Base-by-base conservation (phyloP, 1,139 yeast genomes). In the Waltiozyma sp. region DNA sequence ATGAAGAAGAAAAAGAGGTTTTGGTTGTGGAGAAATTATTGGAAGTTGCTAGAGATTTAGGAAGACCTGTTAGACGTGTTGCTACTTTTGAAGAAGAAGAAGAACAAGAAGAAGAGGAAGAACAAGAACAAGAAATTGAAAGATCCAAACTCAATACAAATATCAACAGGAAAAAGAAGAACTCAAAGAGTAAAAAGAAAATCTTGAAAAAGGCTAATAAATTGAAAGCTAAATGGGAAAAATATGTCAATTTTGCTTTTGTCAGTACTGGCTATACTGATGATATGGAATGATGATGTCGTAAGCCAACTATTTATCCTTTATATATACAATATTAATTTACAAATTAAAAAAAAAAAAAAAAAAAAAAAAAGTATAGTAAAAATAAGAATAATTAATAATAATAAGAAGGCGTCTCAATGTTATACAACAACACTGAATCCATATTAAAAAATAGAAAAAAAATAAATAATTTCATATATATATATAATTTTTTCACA, bases 1-100 rank as follows among this genome's bases (percentile, higher is more conserved):
- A 5, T 7, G 13, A 10, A 28, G n/a, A 16, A 10, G 8, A 33
- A 18, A 16, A 18, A 76, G 56, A 70, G n/a, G 61, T 69, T 15
- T 64, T 84, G 41, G 61, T 81, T 13, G 87, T 79, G 3, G 62
- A 65, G 16, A 78, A 76, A 51, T 83, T 84, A 78, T 54, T 83
- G 28, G 61, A 68, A 28, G 59, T 75, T 37, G 87, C 81, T 2
- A 66, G 79, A 44, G 63, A 63, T 38, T 61, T 82, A 45, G 80
- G 79, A 2, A 54, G 62, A 41, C 71, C 72, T 4, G 41, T 63
- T 24, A 62, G 61, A 41, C 44, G 19, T 5, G 43, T 45, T 28
- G 41, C 39, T 19, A 37, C 44, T 34, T 37, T 35, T 23, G 37
- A 24, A 13, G 34, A 38, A 21, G 42, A 13, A 13, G 24, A 33